Base-by-base conservation (phyloP, 495 filamentous ascomycete species). In the Daldinia loculata region DNA sequence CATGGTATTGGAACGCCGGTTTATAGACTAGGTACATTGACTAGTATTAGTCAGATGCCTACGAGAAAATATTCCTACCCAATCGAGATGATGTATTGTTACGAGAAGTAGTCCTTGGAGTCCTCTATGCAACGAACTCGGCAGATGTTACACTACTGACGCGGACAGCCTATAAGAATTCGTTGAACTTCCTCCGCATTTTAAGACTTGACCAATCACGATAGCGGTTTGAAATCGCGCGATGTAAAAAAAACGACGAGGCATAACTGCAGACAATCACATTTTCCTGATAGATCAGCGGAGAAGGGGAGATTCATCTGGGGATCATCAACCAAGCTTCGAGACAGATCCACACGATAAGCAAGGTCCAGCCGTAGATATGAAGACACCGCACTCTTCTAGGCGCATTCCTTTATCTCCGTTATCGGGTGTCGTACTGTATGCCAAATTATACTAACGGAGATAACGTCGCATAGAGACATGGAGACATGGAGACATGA, bases 401-500 rank as follows among this genome's bases (percentile, higher is more conserved):
- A 56, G 66, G 38, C 62, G 27, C 67, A 58, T 38, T 41, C 43
- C 66, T 70, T 74, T 74, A 74, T 74, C 71, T 74, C 71, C 71
- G 71, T 74, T 74, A 74, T 74, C 71, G 71, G 71, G 66, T 63
- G 66, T 70, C 58, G 62, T 64, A 59, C 58, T 36, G 52, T 66
- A 26, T 36, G 26, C 52, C 43, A 32, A 63, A 50, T 57, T 56
- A 60, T 63, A 27, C 62, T 58, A 61, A 62, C 70, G 70, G 70
- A 74, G 71, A 74, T 74, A 70, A 70, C 53, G 69, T 56, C 61
- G 56, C 66, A 69, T 69, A 56, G 60, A 55, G 29, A 34, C 51
- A 32, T 59, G 27, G 59, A 56, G 30, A 34, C 51, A 32, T 59
- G 29, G 56, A 27, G 43, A 62, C 62, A 27, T 55, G 61, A 65